Conservation (phyloP, 1,284 basidiomycete species). For the Salmacisia buchloeana region DNA sequence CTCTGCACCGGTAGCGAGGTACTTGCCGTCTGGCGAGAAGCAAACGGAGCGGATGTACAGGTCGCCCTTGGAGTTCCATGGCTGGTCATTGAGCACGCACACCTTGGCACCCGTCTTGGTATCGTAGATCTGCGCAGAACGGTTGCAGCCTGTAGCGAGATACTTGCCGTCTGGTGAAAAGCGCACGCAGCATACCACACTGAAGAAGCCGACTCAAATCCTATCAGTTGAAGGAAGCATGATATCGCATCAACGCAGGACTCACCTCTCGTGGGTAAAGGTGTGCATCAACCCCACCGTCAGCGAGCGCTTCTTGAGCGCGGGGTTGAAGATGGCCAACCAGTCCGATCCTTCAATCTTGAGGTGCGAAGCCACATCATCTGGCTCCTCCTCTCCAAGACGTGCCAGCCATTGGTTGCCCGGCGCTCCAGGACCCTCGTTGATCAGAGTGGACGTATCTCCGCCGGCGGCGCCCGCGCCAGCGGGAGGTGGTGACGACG, state of each 20-base stretch:
- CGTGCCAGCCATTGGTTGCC: conserved; percentile 44
- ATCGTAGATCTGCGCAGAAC: conserved; percentile 83
- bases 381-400: conserved; percentile 41
- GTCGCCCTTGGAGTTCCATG: conserved; percentile 36
- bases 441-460: background rate
- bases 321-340: conserved; percentile 89
- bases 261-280: conserved; percentile 76
- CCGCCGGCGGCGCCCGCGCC: background rate
- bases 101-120: conserved; percentile 75
- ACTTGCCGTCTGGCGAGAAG: conserved; percentile 47
- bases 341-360: conserved; percentile 84
- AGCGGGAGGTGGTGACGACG: background rate
- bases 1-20: conserved; percentile 47
- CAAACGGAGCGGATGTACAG: conserved; percentile 49
- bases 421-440: conserved; percentile 17
- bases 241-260: background rate
- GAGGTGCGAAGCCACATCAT: conserved; percentile 55
- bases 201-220: background rate
- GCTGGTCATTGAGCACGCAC: conserved; percentile 60
- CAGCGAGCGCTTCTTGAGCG: conserved; percentile 65
- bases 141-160: conserved; percentile 84
- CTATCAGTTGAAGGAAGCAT: background rate
- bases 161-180: conserved; percentile 83
- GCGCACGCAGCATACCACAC: conserved; percentile 80
- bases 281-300: conserved; percentile 88